Evolutionary conservation across 176 grass and related monocot species (phyloP), one percentile per base, ranked within the genome.

Genomic region (Carex cristatella): DNA sequence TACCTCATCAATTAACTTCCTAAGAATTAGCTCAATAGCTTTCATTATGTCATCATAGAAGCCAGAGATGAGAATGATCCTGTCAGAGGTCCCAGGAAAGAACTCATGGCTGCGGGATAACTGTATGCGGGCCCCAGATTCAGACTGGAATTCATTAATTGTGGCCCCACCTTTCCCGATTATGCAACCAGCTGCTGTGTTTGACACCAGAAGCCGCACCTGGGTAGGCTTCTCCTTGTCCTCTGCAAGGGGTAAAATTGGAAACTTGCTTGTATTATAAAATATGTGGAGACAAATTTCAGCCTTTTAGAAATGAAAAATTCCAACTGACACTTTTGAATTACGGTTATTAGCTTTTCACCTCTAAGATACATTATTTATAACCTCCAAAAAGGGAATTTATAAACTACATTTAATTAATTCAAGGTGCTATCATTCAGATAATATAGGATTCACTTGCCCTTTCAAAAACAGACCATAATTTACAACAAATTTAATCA

Each of bases 81-180:
- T 91, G 78, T 98, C 95, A 76, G 94, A 94, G 81, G 95, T 98
- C 68, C 92, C 93, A 84, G 95, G 95, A 84, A 98, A 98, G 65
- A 93, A 94, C 69, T 98, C 95, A 85, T 98, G 89, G 80, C 89
- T 93, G 49, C 95, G 95, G 63, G 95, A 98, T 70, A 98, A 79
- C 57, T 98, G 95, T 75, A 98, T 98, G 86, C 95, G 95, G 81
- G 95, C 89, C 59, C 93, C 89, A 57, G 95, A 98, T 65, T 95
- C 86, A 66, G 95, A 90, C 83, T 98, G 95, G 33, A 98, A 94
- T 16, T 98, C 95, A 91, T 94, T 94, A 60, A 98, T 98, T 33
- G 95, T 95, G 28, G 91, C 89, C 69, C 95, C 95, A 64, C 95
- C 95, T 91, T 98, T 98, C 55, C 95, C 95, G 84, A 98, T 98